Evolutionary conservation across 1,139 yeast genomes (phyloP), one percentile per base, ranked within the genome.

Genomic region (Pneumocystis carinii): DNA sequence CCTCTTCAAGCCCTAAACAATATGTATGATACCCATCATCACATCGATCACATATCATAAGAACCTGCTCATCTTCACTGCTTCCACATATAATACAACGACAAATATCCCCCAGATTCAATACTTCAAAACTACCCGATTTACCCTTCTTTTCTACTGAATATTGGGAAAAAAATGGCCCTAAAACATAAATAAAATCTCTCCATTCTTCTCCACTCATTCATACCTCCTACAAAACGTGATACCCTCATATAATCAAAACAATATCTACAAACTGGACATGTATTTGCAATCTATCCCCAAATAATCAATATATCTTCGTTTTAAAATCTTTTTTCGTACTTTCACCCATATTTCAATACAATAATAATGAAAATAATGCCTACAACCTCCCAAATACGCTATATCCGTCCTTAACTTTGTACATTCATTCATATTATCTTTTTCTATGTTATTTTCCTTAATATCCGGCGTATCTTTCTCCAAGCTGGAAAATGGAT

Each of bases 21-120:
- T 70, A 67, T 17, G 73, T 69, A 59, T 73, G 75, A 62, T 72
- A 72, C 14, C 70, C 69, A 32, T 71, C 70, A 41, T 70, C 72
- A 62, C 75, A 73, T 19, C 69, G 69, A 56, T 72, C 73, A 62
- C 75, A 73, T 15, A 70, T 63, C 61, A 73, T 63, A 48, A 72
- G 67, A 61, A 72, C 72, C 59, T 72, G 71, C 36, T 70, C 71
- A 19, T 70, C 69, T 36, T 68, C 73, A 37, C 69, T 70, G n/a
- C 69, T 65, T 55, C 70, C 72, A 64, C 75, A 73, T n/a, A 73
- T 67, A 2, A 68, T 71, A 64, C 75, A 73, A 1, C 65, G 41
- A 17, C 39, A 32, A 32, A 17, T 35, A 38, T 36, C 56, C 27
- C 24, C 53, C 14, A 19, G 7, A 48, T 48, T 3, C n/a, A 12